Base-by-base conservation (phyloP, 2,329 filamentous ascomycete species). In the Diaporthe sp. region DNA sequence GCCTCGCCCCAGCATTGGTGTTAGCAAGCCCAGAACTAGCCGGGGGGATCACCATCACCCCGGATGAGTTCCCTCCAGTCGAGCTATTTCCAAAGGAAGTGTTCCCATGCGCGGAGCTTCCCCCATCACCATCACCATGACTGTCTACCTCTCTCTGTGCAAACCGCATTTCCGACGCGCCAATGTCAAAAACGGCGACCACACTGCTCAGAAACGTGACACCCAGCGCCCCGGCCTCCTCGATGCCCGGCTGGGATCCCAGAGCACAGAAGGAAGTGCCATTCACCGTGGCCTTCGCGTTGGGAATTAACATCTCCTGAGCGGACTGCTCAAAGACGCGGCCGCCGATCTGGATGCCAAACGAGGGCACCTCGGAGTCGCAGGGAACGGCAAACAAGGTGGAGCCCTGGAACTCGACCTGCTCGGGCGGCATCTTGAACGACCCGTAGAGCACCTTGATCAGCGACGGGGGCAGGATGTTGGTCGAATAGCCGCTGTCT, bases 111-210 rank as follows among this genome's bases (percentile, higher is more conserved):
- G 0, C 2, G 20, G 17, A 25, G 10, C 44, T 53, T 49, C 9
- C 42, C 0, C 15, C 58, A 20, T 7, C 13, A 12, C 8, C 57
- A 22, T n/a, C 2, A 13, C 2, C 58, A 12, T 22, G 25, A 20
- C 15, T 9, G 2, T 20, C n/a, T 2, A 6, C 6, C 4, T 42
- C 58, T 10, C 76, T 58, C 58, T 71, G 57, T 8, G 81, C 81
- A 72, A 83, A 83, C 37, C 81, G 75, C 80, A 83, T 82, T 77
- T 82, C 80, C 0, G 74, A 76, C 4, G 78, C 76, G 0, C 79
- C 81, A 0, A 83, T 77, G 49, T 83, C 82, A 53, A 83, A 83
- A 0, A 83, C 82, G 7, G 81, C 80, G 12, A 83, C 79, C 0
- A 83, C 77, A 53, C 80, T 81, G 10, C 79, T 79, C 72, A 83